Evolutionary conservation across 2,329 filamentous ascomycete species (phyloP), one percentile per base, ranked within the genome.

Genomic region (Ascochyta lentis): DNA sequence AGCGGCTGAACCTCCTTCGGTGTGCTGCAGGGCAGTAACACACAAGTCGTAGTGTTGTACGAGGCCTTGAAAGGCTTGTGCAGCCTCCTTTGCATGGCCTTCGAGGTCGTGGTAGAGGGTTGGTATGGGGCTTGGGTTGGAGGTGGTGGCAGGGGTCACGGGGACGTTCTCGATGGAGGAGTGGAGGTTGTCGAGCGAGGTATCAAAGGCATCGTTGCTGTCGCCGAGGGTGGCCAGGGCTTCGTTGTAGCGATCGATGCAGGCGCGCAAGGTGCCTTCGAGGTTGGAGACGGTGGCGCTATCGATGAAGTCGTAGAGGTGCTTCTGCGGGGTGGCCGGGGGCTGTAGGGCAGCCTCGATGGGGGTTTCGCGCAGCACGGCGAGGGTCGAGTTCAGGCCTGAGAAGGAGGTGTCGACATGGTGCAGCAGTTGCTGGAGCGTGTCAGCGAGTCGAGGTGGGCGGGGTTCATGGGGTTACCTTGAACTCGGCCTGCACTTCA

Each of bases 41-140:
- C 94, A 97, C 61, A 96, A 86, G 74, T 98, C 94, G 72, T 96
- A 97, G 76, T 98, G 94, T 24, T 84, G 86, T 7, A 92, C 92
- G 4, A 98, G 80, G 0, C 89, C 92, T 53, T 91, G 85, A 1
- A 98, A 84, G 5, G 92, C 83, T 54, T 88, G 83, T 5, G 93
- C 94, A 87, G 96, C 94, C 66, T 88, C 86, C 59, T 90, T 87
- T 0, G 93, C 93, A 64, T 94, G 87, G 13, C 81, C 81, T 61
- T 93, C 87, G 33, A 96, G 82, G 3, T 74, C 70, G 48, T 77
- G 77, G 60, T 83, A 83, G 35, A 83, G 70, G 9, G 69, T 65
- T 0, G 81, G 78, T 40, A 84, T 78, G 0, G 76, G 78, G 6
- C 76, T 66, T 50, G 65, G 69, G 12, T 61, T 68, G n/a, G 69